These are phyloP conservation scores for Brassica nigra DNA, from an alignment of 345 rosid species.

Conservation along the genomic window DNA sequence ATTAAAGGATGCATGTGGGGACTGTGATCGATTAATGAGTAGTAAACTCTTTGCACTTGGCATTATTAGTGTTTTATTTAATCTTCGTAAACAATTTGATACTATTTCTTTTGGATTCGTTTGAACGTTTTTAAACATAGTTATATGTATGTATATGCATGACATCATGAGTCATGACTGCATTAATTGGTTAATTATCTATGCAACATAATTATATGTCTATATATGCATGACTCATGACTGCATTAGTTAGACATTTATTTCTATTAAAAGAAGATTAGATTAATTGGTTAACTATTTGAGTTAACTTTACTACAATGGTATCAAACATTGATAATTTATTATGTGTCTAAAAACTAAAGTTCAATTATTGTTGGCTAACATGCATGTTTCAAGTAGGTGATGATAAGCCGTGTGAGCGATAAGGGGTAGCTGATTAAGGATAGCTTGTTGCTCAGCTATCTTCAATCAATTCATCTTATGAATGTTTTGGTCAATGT, in stretches of 20 bases:
- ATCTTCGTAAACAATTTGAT: constrained; percentile 8
- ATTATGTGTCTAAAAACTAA: neutral
- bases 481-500: neutral
- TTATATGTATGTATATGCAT: neutral
- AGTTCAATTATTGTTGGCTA: neutral
- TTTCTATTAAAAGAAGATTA: neutral
- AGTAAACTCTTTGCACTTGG: constrained; percentile 34
- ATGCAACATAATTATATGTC: neutral
- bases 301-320: neutral
- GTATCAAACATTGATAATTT: neutral
- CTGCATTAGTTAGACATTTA: constrained; percentile 21
- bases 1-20: constrained; percentile 42
- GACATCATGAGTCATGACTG: constrained; percentile 7
- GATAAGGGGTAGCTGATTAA: neutral
- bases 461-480: neutral
- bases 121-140: neutral
- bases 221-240: constrained; percentile 6
- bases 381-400: neutral
- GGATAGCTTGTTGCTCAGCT: neutral
- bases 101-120: neutral
- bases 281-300: neutral
- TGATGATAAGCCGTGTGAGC: neutral
- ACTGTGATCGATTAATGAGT: constrained; percentile 38
- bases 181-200: constrained; percentile 13
- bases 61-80: constrained; percentile 29